Percentiles rank a stretch among this genome's conserved stretches.
Conservation (phyloP, 768 basidiomycete species). For the Boletus sensibilis region DNA sequence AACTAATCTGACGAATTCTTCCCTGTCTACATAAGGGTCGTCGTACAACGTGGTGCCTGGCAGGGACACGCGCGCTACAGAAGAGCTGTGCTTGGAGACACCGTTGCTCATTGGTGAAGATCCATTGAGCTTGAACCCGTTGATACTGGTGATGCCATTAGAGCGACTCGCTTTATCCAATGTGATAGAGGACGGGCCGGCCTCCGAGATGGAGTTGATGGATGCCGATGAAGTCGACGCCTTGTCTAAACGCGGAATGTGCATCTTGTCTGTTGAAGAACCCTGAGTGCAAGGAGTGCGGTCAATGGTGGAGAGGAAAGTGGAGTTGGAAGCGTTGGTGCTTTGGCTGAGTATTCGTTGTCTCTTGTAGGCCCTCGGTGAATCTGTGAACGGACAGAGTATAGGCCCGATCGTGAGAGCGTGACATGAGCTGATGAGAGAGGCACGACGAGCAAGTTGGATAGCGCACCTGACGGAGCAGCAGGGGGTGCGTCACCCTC, state of each 20-base stretch:
- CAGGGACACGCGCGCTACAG: conserved; percentile 60
- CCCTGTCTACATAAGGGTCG: conserved; percentile 75
- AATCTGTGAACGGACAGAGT: conserved; percentile 37
- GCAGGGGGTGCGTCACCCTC: conserved; percentile 33
- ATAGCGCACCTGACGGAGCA: conserved; percentile 24
- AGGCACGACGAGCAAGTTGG: neutral
- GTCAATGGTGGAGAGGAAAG: conserved; percentile 24
- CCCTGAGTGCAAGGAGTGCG: conserved; percentile 25
- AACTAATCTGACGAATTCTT: conserved; percentile 88
- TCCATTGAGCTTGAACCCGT: conserved; percentile 37
- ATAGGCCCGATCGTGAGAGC: neutral
- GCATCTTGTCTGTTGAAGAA: conserved; percentile 45
- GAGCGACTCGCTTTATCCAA: conserved; percentile 33
- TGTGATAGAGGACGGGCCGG: conserved; percentile 52
- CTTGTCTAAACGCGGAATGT: conserved; percentile 51
- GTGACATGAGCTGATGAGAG: conserved; percentile 1
- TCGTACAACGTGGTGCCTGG: conserved; percentile 77
- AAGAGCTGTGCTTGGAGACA: conserved; percentile 43
- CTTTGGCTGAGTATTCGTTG: conserved; percentile 54
- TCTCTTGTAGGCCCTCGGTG: conserved; percentile 64
- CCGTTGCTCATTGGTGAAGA: conserved; percentile 51
- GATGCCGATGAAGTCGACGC: conserved; percentile 45
- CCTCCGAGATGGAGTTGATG: conserved; percentile 41
- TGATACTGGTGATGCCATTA: conserved; percentile 44
- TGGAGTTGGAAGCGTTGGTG: conserved; percentile 35